Percentiles rank a stretch among this genome's conserved stretches.
phyloP scores from a whole-genome alignment of 306 rosid species.

The Leucaena leucocephala region DNA sequence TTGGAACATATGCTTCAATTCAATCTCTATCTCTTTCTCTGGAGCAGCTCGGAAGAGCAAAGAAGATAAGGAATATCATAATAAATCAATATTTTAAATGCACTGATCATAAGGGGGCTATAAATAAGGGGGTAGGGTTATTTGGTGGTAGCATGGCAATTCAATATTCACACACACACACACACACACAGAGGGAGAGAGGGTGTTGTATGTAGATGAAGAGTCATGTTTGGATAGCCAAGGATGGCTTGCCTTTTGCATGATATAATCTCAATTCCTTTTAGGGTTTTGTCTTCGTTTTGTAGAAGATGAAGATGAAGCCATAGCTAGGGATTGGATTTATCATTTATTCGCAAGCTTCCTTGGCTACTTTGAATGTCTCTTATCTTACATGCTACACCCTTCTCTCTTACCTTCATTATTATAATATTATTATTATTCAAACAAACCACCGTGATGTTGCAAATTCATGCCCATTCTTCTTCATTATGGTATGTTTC shows the following conservation, averaged over 20 bases:
- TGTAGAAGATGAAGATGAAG: neutral
- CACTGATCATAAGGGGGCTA: constrained; percentile 33
- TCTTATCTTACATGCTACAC: constrained; percentile 69
- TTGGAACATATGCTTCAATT: constrained; percentile 49
- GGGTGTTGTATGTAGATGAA: constrained; percentile 65
- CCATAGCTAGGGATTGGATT: constrained; percentile 27
- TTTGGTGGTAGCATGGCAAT: constrained; percentile 14
- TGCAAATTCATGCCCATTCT: neutral
- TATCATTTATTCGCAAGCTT: constrained; percentile 41
- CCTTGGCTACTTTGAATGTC: constrained; percentile 61
- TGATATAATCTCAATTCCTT: neutral
- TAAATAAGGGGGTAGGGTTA: constrained; percentile 38
- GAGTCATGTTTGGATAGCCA: constrained; percentile 64
- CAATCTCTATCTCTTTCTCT: constrained; percentile 2
- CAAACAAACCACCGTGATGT: neutral
- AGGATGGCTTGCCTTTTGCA: constrained; percentile 69
- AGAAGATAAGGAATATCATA: neutral
- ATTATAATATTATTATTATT: too few relatives aligned
- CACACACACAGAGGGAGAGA: constrained; percentile 37
- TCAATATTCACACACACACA: neutral
- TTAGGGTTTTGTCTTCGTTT: constrained; percentile 2
- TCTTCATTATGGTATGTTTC: neutral
- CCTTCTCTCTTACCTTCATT: constrained; percentile 49
- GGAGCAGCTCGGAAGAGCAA: neutral
- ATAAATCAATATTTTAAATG: neutral